Conservation (phyloP, 345 rosid species). For the Dipteronia dyeriana region DNA sequence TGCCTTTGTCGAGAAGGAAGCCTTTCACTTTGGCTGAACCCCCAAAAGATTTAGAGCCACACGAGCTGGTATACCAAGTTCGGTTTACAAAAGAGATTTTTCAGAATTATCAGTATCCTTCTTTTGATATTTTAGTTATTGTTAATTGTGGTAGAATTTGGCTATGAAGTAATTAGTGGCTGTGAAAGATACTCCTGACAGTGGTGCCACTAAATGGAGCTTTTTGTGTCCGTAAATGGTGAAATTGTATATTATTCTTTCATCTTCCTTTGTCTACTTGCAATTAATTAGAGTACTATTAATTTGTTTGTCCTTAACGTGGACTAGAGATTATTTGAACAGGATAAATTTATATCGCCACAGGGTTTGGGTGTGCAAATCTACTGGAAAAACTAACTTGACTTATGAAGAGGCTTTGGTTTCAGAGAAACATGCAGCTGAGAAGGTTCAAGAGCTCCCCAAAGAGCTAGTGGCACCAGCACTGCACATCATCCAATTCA, state of each 20-base stretch:
- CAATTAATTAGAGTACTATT: not conserved
- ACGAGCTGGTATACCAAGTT: slow-evolving; percentile 80
- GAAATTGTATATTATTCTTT: not conserved
- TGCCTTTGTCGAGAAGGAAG: slow-evolving; percentile 86
- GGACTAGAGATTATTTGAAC: slow-evolving; percentile 67
- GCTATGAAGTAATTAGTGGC: not conserved
- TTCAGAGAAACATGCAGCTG: slow-evolving; percentile 68
- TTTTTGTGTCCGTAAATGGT: not conserved
- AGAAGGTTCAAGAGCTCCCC: slow-evolving; percentile 80
- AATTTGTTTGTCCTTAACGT: slow-evolving; percentile 42
- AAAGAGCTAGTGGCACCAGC: slow-evolving; percentile 71
- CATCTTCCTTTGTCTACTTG: not conserved
- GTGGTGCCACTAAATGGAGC: not conserved
- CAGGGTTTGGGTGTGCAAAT: slow-evolving; percentile 83
- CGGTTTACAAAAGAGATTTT: slow-evolving; percentile 94
- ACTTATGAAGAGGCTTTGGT: slow-evolving; percentile 96
- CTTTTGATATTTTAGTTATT: slow-evolving; percentile 12
- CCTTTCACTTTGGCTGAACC: slow-evolving; percentile 59
- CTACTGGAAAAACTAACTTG: slow-evolving; percentile 80
- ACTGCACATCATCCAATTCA: slow-evolving; percentile 68
- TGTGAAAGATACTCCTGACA: not conserved
- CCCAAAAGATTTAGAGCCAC: slow-evolving; percentile 70
- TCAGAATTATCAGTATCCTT: slow-evolving; percentile 85
- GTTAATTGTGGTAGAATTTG: slow-evolving; percentile 3
- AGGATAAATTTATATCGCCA: slow-evolving; percentile 74